Conservation (phyloP, 768 basidiomycete species). For the Kwoniella dendrophila region DNA sequence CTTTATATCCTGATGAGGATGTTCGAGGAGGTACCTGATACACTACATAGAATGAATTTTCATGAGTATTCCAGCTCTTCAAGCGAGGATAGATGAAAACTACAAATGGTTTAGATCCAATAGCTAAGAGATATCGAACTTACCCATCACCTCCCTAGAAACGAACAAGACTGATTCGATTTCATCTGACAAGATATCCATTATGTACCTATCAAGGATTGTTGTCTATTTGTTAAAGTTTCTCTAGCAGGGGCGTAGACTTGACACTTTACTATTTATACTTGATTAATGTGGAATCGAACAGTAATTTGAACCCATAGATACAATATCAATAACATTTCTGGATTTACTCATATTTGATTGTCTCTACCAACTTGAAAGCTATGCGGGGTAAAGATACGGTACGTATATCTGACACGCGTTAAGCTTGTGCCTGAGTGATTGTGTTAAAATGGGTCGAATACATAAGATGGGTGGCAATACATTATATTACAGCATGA, state of each 20-base stretch:
- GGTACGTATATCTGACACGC: neutral
- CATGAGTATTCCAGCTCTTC: neutral
- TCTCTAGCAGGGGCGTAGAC: too few relatives aligned
- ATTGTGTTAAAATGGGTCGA: neutral
- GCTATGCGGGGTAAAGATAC: neutral
- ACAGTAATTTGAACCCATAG: neutral
- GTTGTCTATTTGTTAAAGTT: too few relatives aligned
- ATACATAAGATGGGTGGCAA: neutral
- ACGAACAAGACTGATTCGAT: constrained; percentile 88
- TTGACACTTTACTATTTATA: too few relatives aligned
- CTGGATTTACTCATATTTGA: neutral
- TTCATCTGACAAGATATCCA: constrained; percentile 63
- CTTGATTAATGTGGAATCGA: neutral
- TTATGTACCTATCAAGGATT: too few relatives aligned
- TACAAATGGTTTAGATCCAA: neutral
- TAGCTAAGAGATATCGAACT: constrained; percentile 23
- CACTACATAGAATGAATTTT: constrained; percentile 60
- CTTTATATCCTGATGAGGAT: constrained; percentile 84
- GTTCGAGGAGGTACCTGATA: constrained; percentile 88
- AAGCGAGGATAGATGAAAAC: neutral
- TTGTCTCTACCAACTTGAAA: neutral
- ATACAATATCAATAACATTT: neutral
- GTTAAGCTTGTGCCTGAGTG: constrained; percentile 5
- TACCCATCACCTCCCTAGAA: constrained; percentile 87
- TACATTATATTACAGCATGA: neutral